These are phyloP conservation scores for Rhytidiadelphus loreus DNA, from an alignment of 225 moss, liverwort and hornwort species.

Conservation along the genomic window DNA sequence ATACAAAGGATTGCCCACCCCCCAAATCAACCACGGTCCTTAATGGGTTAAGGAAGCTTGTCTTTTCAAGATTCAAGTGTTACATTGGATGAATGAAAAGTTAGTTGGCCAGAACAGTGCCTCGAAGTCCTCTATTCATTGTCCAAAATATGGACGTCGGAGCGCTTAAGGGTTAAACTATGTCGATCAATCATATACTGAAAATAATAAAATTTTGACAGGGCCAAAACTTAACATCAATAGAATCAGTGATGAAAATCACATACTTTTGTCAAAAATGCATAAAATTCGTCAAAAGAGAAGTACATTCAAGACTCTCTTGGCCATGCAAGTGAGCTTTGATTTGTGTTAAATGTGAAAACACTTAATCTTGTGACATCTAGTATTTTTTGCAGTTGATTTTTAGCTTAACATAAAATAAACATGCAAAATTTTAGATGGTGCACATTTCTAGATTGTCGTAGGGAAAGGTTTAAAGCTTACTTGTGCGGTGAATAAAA, in stretches of 20 bases:
- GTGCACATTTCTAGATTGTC: not conserved
- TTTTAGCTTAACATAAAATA: not conserved
- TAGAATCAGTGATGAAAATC: not conserved
- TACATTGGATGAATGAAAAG: no score
- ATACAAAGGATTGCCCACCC: no score
- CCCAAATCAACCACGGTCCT: no score
- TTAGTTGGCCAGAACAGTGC: no score
- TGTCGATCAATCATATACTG: no score
- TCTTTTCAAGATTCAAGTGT: no score
- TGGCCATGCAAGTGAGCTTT: not conserved
- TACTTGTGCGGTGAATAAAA: not conserved
- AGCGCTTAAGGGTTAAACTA: no score
- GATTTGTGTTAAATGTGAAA: not conserved
- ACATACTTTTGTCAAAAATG: not conserved
- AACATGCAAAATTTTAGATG: not conserved
- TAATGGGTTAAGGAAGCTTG: no score
- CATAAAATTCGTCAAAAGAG: not conserved
- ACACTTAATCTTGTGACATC: not conserved
- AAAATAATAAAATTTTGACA: no score
- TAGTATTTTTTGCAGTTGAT: not conserved
- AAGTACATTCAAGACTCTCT: not conserved
- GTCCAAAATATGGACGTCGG: no score
- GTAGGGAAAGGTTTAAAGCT: not conserved
- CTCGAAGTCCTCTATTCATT: no score
- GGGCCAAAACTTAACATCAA: not conserved